phyloP scores from a whole-genome alignment of 1,284 basidiomycete genomes.

The Somion occarium region DNA sequence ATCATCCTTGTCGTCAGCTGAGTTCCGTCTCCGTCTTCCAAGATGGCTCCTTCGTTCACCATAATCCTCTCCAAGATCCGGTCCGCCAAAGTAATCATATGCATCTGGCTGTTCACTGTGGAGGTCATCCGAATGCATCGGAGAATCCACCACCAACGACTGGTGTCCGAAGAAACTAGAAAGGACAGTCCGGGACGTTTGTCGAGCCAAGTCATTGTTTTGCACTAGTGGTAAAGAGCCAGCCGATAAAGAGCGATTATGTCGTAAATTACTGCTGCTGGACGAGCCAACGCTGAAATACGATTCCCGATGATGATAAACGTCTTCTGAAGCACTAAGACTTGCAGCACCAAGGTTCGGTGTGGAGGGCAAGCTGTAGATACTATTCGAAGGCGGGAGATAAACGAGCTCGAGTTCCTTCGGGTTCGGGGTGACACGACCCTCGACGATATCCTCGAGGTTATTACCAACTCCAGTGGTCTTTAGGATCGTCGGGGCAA shows the following conservation, averaged over 20 bases:
- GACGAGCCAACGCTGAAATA: conserved; percentile 30
- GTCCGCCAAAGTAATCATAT: conserved; percentile 60
- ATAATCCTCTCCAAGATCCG: conserved; percentile 45
- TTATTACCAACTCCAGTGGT: conserved; percentile 54
- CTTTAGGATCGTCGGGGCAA: conserved; percentile 92
- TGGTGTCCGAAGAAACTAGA: conserved; percentile 16
- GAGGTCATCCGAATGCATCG: conserved; percentile 22
- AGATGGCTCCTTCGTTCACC: conserved; percentile 13
- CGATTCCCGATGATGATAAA: conserved; percentile 31
- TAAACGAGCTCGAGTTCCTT: conserved; percentile 64
- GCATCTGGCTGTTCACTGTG: conserved; percentile 41
- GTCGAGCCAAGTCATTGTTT: conserved; percentile 6
- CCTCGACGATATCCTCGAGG: conserved; percentile 21
- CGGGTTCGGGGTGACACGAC: conserved; percentile 12
- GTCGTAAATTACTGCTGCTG: conserved; percentile 6
- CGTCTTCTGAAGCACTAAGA: conserved; percentile 17
- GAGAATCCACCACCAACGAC: conserved; percentile 15
- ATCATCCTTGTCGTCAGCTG: conserved; percentile 15
- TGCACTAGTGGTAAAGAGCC: conserved; percentile 8
- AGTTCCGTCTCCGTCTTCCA: conserved; percentile 11
- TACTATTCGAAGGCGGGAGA: conserved; percentile 53
- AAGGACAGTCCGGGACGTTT: conserved; percentile 1
- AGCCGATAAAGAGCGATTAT: conserved; percentile 3
- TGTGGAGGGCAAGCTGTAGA: conserved; percentile 34
- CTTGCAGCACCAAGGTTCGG: conserved; percentile 14